Evolutionary conservation across 352 stramenopile genomes (phyloP), one percentile per base, ranked within the genome.

Genomic region (Phytophthora megakarya): DNA sequence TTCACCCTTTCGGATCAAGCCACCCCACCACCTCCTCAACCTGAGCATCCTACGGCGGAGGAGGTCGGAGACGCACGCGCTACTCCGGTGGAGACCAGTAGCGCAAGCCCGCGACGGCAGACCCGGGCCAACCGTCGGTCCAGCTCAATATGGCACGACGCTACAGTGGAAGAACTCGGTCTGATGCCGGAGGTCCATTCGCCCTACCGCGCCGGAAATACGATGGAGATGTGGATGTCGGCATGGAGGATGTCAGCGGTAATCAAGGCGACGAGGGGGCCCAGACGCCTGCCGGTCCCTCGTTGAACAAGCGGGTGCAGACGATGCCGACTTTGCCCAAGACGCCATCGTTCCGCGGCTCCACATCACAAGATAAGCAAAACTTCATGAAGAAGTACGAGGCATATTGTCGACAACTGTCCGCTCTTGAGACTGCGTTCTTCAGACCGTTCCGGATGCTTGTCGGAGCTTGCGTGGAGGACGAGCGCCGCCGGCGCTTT

Each of bases 361-460:
- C 45, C 18, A 64, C 44, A 18, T 18, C 35, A 0, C 16, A 45
- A 25, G 57, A 53, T 8, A 58, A 53, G 13, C 26, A 47, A 13
- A 6, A 5, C 10, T 58, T 65, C 38, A 65, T 59, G 47, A 57
- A 53, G 11, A 28, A 40, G 16, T 59, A 53, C 7, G 47, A 59
- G 15, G 30, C 57, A 16, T 65, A 65, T 11, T 59, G 47, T 26
- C 18, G 57, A 19, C 57, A 65, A 15, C 18, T 65, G 10, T 42
- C 56, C 3, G 39, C 16, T 4, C 19, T 65, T 0, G 47, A 5
- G 51, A 57, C 37, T 1, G 35, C 56, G 4, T 58, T 58, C 38
- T 65, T 65, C 10, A 18, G 46, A 1, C 57, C 39, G 0, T 58
- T 65, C 21, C 26, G 45, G 3, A 56, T 64, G 45, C 35, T 19